Evolutionary conservation across 805 yeast species (phyloP), one percentile per base, ranked within the genome.

Genomic region (Cephaloascus fragrans): DNA sequence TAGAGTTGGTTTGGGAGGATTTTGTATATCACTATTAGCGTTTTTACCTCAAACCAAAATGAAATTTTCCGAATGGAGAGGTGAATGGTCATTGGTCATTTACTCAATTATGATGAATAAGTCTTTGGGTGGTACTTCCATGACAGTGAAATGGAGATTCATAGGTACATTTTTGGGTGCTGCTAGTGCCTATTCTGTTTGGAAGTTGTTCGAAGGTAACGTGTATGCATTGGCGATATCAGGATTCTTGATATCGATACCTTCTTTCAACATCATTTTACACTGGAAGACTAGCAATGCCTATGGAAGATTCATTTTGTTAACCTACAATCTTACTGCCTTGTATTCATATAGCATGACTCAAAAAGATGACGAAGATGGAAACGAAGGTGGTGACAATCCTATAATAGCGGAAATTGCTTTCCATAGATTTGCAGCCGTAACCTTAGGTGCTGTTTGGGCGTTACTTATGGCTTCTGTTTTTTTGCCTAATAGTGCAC

Each of bases 51-150:
- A 53, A 10, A 75, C 87, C 0, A 64, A 78, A 37, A 62, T 64
- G 4, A 44, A 53, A 1, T 86, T 84, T 48, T 69, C 61, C 36
- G 68, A 64, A 33, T 83, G 86, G 87, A 61, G 89, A 45, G 81
- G 83, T 14, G 95, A 85, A 53, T 85, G 95, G 95, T 79, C 87
- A 0, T 58, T 85, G 31, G 83, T 83, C n/a, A 79, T 88, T 0
- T 85, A 77, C 47, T 78, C 85, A 48, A 80, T 85, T 40, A 83
- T 85, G 64, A 84, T 85, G 90, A 83, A 81, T 48, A 83, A 83
- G 49, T 80, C 89, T 1, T 61, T 84, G 4, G 95, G 95, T 8
- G 94, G 94, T 0, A 86, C 95, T 0, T 73, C 84, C 9, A 75
- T 80, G 77, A 81, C 93, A 0, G 79, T 77, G 3, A 77, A 78